phyloP scores from a whole-genome alignment of 2,329 filamentous ascomycete genomes.

The Fusarium neocosmosporiellum region DNA sequence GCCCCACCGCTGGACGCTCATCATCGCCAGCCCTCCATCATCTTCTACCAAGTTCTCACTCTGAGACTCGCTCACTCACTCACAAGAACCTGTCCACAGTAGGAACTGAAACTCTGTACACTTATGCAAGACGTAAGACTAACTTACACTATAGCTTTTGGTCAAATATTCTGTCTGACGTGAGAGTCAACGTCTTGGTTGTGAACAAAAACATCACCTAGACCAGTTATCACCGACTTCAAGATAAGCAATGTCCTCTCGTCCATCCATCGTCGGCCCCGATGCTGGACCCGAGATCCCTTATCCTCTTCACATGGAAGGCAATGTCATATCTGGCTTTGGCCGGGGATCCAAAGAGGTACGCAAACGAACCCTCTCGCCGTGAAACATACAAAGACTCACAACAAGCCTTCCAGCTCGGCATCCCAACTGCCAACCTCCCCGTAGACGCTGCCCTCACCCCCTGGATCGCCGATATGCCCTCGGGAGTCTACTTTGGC shows the following conservation, averaged over 20 bases:
- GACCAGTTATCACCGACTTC: not conserved
- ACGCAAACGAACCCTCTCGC: constrained; percentile 35
- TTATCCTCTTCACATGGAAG: constrained; percentile 85
- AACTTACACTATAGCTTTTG: not conserved
- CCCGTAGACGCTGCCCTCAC: constrained; percentile 72
- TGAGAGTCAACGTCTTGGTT: not conserved
- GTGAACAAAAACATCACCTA: not conserved
- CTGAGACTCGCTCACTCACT: constrained; percentile 1
- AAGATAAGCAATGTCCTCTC: constrained; percentile 49
- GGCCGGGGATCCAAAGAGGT: constrained; percentile 94
- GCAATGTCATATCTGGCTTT: constrained; percentile 91
- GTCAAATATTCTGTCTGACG: not conserved
- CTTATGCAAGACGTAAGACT: not conserved
- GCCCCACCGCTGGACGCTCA: constrained; percentile 26
- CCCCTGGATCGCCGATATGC: constrained; percentile 71
- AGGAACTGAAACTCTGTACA: not conserved
- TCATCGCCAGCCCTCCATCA: constrained; percentile 22
- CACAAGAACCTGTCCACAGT: not conserved
- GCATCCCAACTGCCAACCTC: constrained; percentile 96
- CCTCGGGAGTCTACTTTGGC: constrained; percentile 92
- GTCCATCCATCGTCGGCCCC: constrained; percentile 78
- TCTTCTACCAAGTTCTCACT: constrained; percentile 23
- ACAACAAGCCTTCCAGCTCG: constrained; percentile 69
- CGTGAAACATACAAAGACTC: not conserved
- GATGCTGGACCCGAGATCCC: constrained; percentile 79